Percentiles rank a stretch among this genome's conserved stretches.
Conservation (phyloP, 345 rosid species). For the Brassica juncea region DNA sequence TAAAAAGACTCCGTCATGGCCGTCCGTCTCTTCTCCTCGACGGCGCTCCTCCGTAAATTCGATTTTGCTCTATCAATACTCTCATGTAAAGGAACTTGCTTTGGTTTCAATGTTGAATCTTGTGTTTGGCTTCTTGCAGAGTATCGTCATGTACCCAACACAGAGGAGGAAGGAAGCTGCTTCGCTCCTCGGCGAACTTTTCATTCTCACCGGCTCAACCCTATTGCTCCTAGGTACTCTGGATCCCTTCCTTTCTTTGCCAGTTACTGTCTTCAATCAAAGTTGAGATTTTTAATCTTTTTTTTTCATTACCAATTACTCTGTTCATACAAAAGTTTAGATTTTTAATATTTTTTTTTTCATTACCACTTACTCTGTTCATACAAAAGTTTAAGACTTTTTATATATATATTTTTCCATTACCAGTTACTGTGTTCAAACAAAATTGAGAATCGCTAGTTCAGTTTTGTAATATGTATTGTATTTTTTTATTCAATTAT, state of each 20-base stretch:
- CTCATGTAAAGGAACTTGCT: neutral
- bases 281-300: neutral
- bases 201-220: slow-evolving; percentile 41
- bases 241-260: neutral
- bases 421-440: neutral
- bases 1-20: slow-evolving; percentile 60
- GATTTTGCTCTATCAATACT: neutral
- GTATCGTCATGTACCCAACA: slow-evolving; percentile 47
- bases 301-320: neutral
- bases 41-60: slow-evolving; percentile 53
- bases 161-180: slow-evolving; percentile 49
- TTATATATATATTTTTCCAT: neutral
- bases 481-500: neutral
- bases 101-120: neutral
- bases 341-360: neutral
- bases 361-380: neutral
- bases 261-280: neutral
- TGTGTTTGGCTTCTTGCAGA: slow-evolving; percentile 41
- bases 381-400: neutral
- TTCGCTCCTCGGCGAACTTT: slow-evolving; percentile 45
- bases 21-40: slow-evolving; percentile 53
- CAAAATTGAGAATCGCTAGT: neutral
- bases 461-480: neutral
- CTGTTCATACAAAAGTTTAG: neutral
- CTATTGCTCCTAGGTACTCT: slow-evolving; percentile 50